phyloP scores from a whole-genome alignment of 2,329 filamentous ascomycete genomes.

The Epichloe festucae region DNA sequence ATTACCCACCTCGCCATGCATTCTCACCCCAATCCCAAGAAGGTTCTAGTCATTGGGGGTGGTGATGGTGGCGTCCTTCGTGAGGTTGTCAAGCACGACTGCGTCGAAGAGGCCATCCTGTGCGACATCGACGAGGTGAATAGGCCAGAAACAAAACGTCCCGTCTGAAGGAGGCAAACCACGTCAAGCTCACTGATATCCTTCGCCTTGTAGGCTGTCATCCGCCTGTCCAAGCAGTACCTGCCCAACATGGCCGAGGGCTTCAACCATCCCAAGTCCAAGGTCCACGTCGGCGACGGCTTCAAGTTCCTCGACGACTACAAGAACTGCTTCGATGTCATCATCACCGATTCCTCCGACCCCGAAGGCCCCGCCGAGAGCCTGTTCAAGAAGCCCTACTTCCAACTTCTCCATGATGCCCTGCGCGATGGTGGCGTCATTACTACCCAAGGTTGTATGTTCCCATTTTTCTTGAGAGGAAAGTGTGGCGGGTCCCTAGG shows the following conservation, averaged over 20 bases:
- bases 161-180: background rate
- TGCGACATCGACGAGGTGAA: constrained; percentile 92
- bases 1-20: constrained; percentile 98
- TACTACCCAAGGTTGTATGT: constrained; percentile 99
- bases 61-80: constrained; percentile 95
- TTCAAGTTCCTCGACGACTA: constrained; percentile 97
- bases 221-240: constrained; percentile 96
- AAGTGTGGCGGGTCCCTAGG: constrained; percentile 24
- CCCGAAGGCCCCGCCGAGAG: constrained; percentile 92
- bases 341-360: constrained; percentile 98
- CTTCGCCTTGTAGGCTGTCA: constrained; percentile 54
- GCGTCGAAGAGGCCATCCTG: constrained; percentile 87
- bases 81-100: constrained; percentile 98
- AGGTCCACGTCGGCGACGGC: constrained; percentile 86
- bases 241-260: constrained; percentile 87
- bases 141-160: background rate
- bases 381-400: constrained; percentile 98
- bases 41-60: constrained; percentile 94
- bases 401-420: constrained; percentile 81
- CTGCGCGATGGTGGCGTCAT: constrained; percentile 94
- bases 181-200: background rate
- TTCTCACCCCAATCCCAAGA: constrained; percentile 96
- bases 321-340: constrained; percentile 97
- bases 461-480: constrained; percentile 45
- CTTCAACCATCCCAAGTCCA: constrained; percentile 88